phyloP scores from a whole-genome alignment of 2,329 filamentous ascomycete species.

The Colletotrichum orchidophilum region DNA sequence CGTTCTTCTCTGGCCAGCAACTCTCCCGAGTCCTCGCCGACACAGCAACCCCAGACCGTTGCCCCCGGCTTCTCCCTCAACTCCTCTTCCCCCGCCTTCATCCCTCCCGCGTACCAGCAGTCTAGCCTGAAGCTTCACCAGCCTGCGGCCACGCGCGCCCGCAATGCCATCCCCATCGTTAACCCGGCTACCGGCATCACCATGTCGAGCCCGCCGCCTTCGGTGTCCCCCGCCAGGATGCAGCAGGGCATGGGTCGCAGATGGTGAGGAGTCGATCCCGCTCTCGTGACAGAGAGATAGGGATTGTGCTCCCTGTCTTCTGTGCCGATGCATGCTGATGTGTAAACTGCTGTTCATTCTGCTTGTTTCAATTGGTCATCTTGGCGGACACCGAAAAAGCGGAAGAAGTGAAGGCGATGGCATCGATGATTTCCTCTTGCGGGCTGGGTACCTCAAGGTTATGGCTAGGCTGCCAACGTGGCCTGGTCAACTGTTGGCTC shows the following conservation, averaged over 20 bases:
- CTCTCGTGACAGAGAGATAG: conserved; percentile 44
- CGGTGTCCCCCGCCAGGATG: conserved; percentile 71
- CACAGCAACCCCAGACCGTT: conserved; percentile 85
- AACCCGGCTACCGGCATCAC: conserved; percentile 91
- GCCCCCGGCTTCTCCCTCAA: conserved; percentile 80
- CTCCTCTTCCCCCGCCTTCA: conserved; percentile 72
- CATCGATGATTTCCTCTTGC: conserved; percentile 52
- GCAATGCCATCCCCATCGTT: conserved; percentile 97
- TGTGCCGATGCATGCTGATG: conserved; percentile 48
- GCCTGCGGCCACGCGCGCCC: conserved; percentile 85
- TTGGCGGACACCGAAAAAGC: conserved; percentile 58
- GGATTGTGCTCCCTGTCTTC: conserved; percentile 46
- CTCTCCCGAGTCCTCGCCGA: conserved; percentile 90
- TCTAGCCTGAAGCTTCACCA: conserved; percentile 85
- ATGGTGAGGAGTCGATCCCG: conserved; percentile 58
- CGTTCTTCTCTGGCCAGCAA: conserved; percentile 94
- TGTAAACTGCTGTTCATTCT: conserved; percentile 49
- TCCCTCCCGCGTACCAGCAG: conserved; percentile 72
- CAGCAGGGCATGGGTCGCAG: conserved; percentile 62
- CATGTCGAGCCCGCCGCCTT: conserved; percentile 87
- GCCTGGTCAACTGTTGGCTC: conserved; percentile 42
- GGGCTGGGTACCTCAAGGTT: conserved; percentile 48
- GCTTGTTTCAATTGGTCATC: conserved; percentile 49
- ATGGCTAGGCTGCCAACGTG: conserved; percentile 38
- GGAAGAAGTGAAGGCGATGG: conserved; percentile 43